Evolutionary conservation across 2,329 filamentous ascomycete species (phyloP).

Genomic region (Lachnellula subtilissima): DNA sequence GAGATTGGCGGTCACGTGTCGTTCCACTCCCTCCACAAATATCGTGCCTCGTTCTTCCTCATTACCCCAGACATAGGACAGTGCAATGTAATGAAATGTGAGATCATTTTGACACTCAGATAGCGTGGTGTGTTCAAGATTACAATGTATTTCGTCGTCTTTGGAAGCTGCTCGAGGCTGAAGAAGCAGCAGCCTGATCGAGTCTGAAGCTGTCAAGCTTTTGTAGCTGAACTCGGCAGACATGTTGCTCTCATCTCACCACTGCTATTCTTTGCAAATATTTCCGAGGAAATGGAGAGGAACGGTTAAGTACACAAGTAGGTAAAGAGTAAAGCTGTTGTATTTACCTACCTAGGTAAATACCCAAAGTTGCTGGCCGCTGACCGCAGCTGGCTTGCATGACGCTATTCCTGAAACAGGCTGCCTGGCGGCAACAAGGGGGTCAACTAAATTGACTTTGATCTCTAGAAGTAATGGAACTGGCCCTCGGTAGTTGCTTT

Average conservation of each 20-base stretch:
- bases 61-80: slow-evolving; percentile 1
- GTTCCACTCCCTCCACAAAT: background rate
- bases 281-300: background rate
- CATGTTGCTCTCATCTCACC: background rate
- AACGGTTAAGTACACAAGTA: too few relatives aligned
- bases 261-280: background rate
- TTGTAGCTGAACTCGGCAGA: background rate
- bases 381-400: too few relatives aligned
- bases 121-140: background rate
- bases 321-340: background rate
- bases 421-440: background rate
- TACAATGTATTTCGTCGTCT: background rate
- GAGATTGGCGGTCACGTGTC: background rate
- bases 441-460: background rate
- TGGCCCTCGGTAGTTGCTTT: too few relatives aligned
- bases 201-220: background rate
- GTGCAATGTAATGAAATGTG: background rate
- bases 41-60: background rate
- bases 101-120: background rate
- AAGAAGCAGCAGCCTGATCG: background rate
- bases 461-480: background rate
- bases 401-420: background rate
- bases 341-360: background rate
- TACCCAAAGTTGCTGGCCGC: background rate
- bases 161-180: background rate